Evolutionary conservation across 371 early-diverging fungal genomes (phyloP).

Genomic region (Dinochytrium kinnereticum): DNA sequence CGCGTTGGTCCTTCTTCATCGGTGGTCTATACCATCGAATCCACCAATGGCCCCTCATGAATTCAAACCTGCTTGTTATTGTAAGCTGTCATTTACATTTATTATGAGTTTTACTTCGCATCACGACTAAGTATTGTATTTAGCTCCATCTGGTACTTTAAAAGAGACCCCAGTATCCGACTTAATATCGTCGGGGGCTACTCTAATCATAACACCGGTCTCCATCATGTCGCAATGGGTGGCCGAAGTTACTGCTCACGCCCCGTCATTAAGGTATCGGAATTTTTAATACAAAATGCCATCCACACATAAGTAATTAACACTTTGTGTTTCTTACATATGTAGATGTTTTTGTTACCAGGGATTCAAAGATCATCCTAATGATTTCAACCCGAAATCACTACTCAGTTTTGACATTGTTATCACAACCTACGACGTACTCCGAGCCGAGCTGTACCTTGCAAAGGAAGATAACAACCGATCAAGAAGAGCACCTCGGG

Average conservation of each 20-base stretch:
- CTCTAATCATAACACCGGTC: constrained; percentile 68
- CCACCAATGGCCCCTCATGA: background rate
- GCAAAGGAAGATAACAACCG: constrained; percentile 46
- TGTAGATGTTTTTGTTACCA: constrained; percentile 15
- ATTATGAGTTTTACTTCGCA: too few relatives aligned
- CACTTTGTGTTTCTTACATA: background rate
- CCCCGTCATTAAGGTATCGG: constrained; percentile 24
- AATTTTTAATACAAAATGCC: constrained; percentile 32
- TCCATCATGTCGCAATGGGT: constrained; percentile 71
- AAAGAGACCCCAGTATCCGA: background rate
- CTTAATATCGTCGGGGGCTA: constrained; percentile 43
- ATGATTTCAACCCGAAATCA: constrained; percentile 32
- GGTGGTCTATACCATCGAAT: background rate
- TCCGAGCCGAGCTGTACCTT: constrained; percentile 60
- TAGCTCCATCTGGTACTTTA: background rate
- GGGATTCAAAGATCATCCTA: constrained; percentile 4
- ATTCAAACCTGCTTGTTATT: too few relatives aligned
- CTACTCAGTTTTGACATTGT: constrained; percentile 62
- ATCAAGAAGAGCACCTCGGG: constrained; percentile 34
- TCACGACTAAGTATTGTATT: too few relatives aligned
- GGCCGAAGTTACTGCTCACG: constrained; percentile 54
- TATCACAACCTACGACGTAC: constrained; percentile 62
- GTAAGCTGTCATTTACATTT: too few relatives aligned
- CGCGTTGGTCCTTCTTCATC: constrained; percentile 50
- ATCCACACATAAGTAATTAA: constrained; percentile 24